Evolutionary conservation across 164 flowering plant genomes (phyloP).

Genomic region (Taxillus chinensis): DNA sequence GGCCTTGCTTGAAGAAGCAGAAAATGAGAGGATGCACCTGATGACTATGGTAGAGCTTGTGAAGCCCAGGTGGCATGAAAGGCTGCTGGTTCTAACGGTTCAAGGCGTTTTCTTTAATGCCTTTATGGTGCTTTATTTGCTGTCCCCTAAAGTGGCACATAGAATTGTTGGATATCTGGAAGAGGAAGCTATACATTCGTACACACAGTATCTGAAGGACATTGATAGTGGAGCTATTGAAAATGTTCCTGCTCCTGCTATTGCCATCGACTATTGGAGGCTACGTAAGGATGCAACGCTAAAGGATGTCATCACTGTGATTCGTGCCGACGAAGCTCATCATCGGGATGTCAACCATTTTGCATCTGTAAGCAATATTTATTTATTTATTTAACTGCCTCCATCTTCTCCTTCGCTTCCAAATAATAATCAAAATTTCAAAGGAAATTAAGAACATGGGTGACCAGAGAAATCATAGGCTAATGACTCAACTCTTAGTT

Average conservation of each 20-base stretch:
- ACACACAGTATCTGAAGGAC: slow-evolving; percentile 71
- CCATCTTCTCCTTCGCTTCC: not conserved
- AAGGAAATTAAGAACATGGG: not conserved
- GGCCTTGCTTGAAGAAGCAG: slow-evolving; percentile 89
- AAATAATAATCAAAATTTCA: not conserved
- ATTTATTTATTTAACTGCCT: not conserved
- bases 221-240: slow-evolving; percentile 56
- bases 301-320: slow-evolving; percentile 65
- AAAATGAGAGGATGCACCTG: slow-evolving; percentile 89
- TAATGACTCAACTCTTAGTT: not conserved
- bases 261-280: slow-evolving; percentile 91
- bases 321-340: slow-evolving; percentile 90
- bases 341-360: slow-evolving; percentile 91
- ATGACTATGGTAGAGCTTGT: slow-evolving; percentile 90
- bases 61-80: slow-evolving; percentile 76
- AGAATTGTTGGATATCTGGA: slow-evolving; percentile 77
- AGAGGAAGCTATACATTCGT: slow-evolving; percentile 86
- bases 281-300: slow-evolving; percentile 63
- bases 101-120: slow-evolving; percentile 83
- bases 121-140: slow-evolving; percentile 53
- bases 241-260: slow-evolving; percentile 77
- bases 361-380: slow-evolving; percentile 57
- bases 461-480: not conserved
- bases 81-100: slow-evolving; percentile 58
- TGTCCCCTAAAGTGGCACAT: slow-evolving; percentile 78